Evolutionary conservation across 306 rosid species (phyloP).

Genomic region (Fragaria nilgerrensis): DNA sequence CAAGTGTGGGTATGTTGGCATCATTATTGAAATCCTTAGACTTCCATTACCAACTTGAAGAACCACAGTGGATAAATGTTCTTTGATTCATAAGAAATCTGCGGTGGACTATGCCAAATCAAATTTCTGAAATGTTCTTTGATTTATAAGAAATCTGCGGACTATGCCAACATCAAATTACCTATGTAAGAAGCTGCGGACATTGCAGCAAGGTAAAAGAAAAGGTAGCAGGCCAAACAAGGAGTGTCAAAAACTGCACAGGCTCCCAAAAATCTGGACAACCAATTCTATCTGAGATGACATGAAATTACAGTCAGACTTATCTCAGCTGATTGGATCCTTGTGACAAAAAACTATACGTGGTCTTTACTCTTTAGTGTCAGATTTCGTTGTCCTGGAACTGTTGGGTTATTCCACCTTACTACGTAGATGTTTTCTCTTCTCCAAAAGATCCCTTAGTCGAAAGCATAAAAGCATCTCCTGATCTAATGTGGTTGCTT

Average conservation of each 20-base stretch:
- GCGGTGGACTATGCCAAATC: no score
- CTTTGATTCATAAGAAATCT: no score
- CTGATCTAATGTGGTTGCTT: slow-evolving; percentile 9
- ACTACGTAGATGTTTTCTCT: background rate
- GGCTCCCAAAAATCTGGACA: background rate
- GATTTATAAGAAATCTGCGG: no score
- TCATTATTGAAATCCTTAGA: no score
- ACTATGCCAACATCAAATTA: no score
- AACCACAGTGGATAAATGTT: no score
- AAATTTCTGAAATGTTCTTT: no score
- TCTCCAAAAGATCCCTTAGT: background rate
- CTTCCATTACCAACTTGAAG: no score
- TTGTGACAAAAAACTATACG: background rate
- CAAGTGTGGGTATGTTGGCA: no score
- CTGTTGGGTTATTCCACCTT: background rate
- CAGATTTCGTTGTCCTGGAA: background rate
- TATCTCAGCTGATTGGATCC: background rate
- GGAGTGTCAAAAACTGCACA: background rate
- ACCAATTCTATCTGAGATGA: background rate
- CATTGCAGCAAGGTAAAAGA: no score
- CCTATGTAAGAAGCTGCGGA: no score
- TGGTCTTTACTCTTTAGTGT: background rate
- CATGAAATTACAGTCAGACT: background rate
- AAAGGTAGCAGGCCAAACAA: background rate
- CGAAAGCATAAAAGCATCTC: background rate